Base-by-base conservation (phyloP, 192 early-diverging fungal genomes). In the Paraglomus brasilianum region DNA sequence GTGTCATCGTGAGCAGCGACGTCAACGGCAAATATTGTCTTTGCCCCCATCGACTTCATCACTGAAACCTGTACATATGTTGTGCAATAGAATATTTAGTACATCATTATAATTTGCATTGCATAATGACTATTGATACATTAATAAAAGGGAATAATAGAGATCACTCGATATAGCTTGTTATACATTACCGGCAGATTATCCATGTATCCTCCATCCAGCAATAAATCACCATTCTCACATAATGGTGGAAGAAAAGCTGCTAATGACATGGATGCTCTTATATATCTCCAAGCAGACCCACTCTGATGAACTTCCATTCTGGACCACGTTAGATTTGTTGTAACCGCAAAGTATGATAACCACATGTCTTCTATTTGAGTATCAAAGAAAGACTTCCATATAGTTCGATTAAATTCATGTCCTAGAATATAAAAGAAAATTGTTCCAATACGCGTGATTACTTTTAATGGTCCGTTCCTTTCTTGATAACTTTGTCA, bases 351-450 rank as follows among this genome's bases (percentile, higher is more conserved):
- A 83, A 92, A 99, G 69, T 93, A 99, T 0, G 95, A 90, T 24
- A 99, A 75, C 97, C 97, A 99, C 75, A 94, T 87, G 61, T 99
- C 97, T 80, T 99, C 96, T 58, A 99, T 97, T 61, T 93, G 91
- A 5, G 90, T 89, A 57, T 98, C 93, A 11, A 78, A 81, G 69
- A 99, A 94, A 57, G 92, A 91, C 76, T 96, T 99, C 93, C 93
- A 98, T 55, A 98, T 88, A 36, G 86, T 89, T 13, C 97, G 87
- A 76, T 99, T 99, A 77, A 99, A 95, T 72, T 94, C 94, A 77
- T 95, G 92, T 46, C 93, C 86, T 86, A 51, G 11, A 22, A 13
- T 15, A 42, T 42, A 43, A 21, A 10, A 0, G 11, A 42, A 30
- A 48, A 64, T 3, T 30, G 30, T 30, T 30, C n/a, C 30, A 30